These are phyloP conservation scores for Pythium volutum DNA, from an alignment of 352 stramenopile genomes.

Conservation along the genomic window DNA sequence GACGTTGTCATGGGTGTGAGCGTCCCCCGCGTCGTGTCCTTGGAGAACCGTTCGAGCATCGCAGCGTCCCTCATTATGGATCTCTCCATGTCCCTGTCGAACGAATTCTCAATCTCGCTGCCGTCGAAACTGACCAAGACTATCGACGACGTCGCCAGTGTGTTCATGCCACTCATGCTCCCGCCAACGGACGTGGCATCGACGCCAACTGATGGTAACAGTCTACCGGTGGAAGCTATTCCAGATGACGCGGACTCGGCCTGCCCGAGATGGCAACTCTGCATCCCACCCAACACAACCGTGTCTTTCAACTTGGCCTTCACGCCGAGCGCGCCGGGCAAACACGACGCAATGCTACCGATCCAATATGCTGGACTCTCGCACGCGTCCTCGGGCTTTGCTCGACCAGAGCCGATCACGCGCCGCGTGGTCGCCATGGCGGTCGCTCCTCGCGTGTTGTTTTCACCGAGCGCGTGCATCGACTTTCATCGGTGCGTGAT, in stretches of 20 bases:
- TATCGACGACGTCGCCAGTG: slow-evolving; percentile 75
- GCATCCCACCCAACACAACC: slow-evolving; percentile 59
- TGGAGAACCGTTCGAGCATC: slow-evolving; percentile 85
- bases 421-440: slow-evolving; percentile 49
- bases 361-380: slow-evolving; percentile 68
- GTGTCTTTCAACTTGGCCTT: slow-evolving; percentile 79
- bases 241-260: slow-evolving; percentile 18
- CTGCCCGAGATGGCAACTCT: slow-evolving; percentile 70
- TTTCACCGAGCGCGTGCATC: slow-evolving; percentile 60
- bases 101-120: slow-evolving; percentile 69
- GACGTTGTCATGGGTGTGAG: slow-evolving; percentile 77
- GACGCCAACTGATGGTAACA: neutral
- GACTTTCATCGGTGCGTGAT: slow-evolving; percentile 89
- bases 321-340: slow-evolving; percentile 39
- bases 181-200: neutral
- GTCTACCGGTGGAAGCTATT: neutral
- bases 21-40: slow-evolving; percentile 49
- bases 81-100: slow-evolving; percentile 37
- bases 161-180: slow-evolving; percentile 63
- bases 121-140: slow-evolving; percentile 44
- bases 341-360: slow-evolving; percentile 63
- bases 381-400: slow-evolving; percentile 17
- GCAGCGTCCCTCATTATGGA: slow-evolving; percentile 75
- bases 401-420: slow-evolving; percentile 30
- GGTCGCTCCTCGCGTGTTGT: slow-evolving; percentile 60